Base-by-base conservation (phyloP, 139 green algal species). In the Trebouxia sp. region DNA sequence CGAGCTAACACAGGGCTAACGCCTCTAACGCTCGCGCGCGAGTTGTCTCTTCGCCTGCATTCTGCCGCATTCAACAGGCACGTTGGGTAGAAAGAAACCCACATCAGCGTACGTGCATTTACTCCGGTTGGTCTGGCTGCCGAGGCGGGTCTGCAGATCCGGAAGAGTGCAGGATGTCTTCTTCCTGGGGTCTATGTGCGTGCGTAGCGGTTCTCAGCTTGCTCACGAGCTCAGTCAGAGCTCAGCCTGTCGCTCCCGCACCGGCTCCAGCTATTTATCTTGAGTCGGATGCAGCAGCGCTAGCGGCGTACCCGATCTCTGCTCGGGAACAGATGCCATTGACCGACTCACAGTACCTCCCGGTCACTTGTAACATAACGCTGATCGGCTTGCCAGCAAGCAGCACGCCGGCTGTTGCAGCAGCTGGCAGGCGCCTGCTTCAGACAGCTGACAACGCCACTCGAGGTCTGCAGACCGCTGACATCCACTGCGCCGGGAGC, bases 401-500 rank as follows among this genome's bases (percentile, higher is more conserved):
- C 32, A 10, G 9, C 20, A 72, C 62, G 5, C 32, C 62, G 8
- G 62, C 62, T 43, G 62, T 72, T 30, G 32, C 62, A 72, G 32
- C 62, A n/a, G 62, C 62, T 45, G 62, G 62, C 11, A 42, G 62
- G 26, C 62, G 62, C 5, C 14, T 72, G 62, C n/a, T n/a, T n/a
- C 62, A 72, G 11, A 35, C 62, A n/a, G 62, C 62, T 26, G 43
- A 32, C 35, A 72, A 43, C 35, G 28, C 62, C 62, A 43, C 32
- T 22, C 62, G 17, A n/a, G 62, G 62, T 11, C 28, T 72, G 32
- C 15, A 37, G 8, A 72, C 62, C 6, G 62, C 62, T 43, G 62
- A 72, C 62, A 72, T 72, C 62, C 32, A 72, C 32, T 72, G 62
- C 62, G 28, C 32, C n/a, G 62, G 62, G 7, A 72, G 62, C 28